Conservation (phyloP, 768 basidiomycete species). For the Bullera alba region DNA sequence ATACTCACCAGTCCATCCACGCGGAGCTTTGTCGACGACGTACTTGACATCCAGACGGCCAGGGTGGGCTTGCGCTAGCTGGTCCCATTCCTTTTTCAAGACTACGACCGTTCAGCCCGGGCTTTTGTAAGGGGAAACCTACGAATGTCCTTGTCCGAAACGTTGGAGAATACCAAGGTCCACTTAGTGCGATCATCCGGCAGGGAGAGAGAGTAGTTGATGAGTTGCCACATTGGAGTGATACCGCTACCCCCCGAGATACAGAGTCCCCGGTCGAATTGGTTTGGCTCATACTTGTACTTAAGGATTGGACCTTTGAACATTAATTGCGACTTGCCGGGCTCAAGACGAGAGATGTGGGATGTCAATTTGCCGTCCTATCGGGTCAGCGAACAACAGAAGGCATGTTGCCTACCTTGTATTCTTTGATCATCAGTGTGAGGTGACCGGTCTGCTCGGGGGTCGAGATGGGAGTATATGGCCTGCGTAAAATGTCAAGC, state of each 20-base stretch:
- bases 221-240: conserved; percentile 51
- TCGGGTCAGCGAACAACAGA: conserved; percentile 44
- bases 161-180: conserved; percentile 84
- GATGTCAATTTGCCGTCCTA: conserved; percentile 77
- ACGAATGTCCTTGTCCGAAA: conserved; percentile 80
- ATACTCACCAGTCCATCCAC: conserved; percentile 56
- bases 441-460: conserved; percentile 69
- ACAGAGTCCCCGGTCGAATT: conserved; percentile 66
- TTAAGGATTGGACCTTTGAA: conserved; percentile 90
- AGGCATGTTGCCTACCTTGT: conserved; percentile 40
- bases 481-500: conserved; percentile 39
- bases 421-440: conserved; percentile 72
- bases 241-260: conserved; percentile 94
- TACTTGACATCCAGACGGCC: conserved; percentile 70
- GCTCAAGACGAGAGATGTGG: conserved; percentile 67
- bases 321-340: conserved; percentile 64
- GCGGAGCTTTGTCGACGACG: conserved; percentile 67
- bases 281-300: conserved; percentile 66
- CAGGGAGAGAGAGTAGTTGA: conserved; percentile 60
- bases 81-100: conserved; percentile 44
- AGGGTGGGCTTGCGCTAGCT: conserved; percentile 48
- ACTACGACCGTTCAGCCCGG: conserved; percentile 20
- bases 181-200: conserved; percentile 90
- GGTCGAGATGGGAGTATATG: conserved; percentile 86
- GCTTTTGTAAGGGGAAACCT: conserved; percentile 40